Base-by-base conservation (phyloP, 768 basidiomycete species). In the Daedaleopsis nitida region DNA sequence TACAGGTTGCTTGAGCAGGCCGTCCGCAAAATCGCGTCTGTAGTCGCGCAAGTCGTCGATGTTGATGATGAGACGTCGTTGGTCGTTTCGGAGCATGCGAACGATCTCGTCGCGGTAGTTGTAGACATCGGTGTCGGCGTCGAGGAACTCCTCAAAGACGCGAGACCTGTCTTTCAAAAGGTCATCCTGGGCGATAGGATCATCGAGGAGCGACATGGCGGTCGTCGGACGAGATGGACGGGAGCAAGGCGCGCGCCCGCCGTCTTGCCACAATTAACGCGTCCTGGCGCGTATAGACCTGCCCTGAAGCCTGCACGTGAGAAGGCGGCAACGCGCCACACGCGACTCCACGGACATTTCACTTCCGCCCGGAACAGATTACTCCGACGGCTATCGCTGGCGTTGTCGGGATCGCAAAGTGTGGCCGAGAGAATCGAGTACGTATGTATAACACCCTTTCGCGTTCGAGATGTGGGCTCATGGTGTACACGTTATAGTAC, bases 1-100 rank as follows among this genome's bases (percentile, higher is more conserved):
- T 10, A 86, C 83, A 1, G 97, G 97, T 39, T 93, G 85, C 72
- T 92, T 93, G 57, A 99, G 82, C 9, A 98, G 81, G 0, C 95
- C 94, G 67, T 94, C 89, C 6, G 92, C 88, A 58, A 86, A 91
- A 63, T 92, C 88, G 71, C 95, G 86, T 73, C 92, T 86, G 74
- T 93, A 92, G 75, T 94, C 93, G 77, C 96, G 89, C 69, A 98
- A 77, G 77, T 98, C 94, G 74, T 98, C 96, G 68, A 98, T 83
- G 75, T 97, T 98, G 73, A 99, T 86, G 68, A 96, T 87, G 69
- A 98, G 87, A 73, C 97, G 87, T 70, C 92, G 88, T 71, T 89
- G 86, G 69, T 91, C 89, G 19, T 82, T 80, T 58, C 91, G 86
- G 51, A 98, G 83, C 87, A 98, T 86, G 67, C 86, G 84, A 48